Evolutionary conservation across 176 grass and related monocot species (phyloP).

Genomic region (Tillandsia leiboldiana): DNA sequence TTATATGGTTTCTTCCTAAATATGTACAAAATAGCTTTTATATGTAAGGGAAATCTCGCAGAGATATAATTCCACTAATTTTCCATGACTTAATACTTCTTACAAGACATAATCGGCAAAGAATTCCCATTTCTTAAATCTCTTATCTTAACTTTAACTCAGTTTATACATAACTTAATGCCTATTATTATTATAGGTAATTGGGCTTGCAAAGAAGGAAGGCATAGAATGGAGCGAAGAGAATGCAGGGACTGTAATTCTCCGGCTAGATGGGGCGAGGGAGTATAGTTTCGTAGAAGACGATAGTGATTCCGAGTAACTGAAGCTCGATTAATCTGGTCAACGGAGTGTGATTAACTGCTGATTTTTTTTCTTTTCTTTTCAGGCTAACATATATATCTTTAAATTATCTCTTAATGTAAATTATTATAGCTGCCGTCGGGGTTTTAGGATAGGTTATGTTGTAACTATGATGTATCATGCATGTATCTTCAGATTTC

Average conservation of each 20-base stretch:
- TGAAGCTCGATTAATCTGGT: not conserved
- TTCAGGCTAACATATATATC: not conserved
- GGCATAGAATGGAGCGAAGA: constrained; percentile 55
- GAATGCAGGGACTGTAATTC: constrained; percentile 61
- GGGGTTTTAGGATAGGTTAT: no score
- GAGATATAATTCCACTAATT: no score
- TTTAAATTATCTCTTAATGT: not conserved
- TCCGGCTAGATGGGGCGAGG: constrained; percentile 45
- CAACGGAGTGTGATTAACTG: not conserved
- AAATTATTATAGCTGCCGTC: not conserved
- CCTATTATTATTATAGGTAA: constrained; percentile 32
- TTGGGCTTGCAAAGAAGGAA: constrained; percentile 53
- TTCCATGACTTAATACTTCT: no score
- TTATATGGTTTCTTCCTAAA: no score
- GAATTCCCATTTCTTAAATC: no score
- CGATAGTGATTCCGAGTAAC: constrained; percentile 43
- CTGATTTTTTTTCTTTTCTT: not conserved
- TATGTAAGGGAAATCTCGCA: no score
- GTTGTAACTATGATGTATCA: no score
- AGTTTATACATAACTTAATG: not conserved
- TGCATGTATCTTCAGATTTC: no score
- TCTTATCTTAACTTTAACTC: no score
- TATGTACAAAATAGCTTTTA: no score
- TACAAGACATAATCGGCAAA: no score
- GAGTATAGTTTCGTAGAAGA: constrained; percentile 53